phyloP scores from a whole-genome alignment of 345 rosid genomes.

The Alliaria petiolata region DNA sequence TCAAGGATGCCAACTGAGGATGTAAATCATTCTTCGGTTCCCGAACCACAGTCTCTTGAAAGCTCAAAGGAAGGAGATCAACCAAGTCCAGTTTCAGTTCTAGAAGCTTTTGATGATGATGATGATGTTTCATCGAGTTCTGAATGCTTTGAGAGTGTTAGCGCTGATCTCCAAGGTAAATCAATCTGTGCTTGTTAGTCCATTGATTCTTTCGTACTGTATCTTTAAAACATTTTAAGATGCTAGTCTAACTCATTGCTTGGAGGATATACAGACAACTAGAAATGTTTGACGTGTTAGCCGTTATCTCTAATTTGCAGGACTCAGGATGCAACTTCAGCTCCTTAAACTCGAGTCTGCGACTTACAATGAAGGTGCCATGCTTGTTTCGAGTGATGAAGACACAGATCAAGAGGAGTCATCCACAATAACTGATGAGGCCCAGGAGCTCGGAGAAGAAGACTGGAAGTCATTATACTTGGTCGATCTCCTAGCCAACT shows the following conservation, averaged over 20 bases:
- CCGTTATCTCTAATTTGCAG: slow-evolving; percentile 28
- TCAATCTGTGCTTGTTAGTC: neutral
- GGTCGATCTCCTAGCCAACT: slow-evolving; percentile 41
- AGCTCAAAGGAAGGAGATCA: slow-evolving; percentile 79
- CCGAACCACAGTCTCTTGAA: slow-evolving; percentile 49
- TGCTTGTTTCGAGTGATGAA: slow-evolving; percentile 67
- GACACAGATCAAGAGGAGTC: slow-evolving; percentile 45
- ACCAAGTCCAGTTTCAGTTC: slow-evolving; percentile 93
- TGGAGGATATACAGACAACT: neutral
- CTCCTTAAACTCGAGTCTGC: slow-evolving; percentile 79
- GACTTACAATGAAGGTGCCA: slow-evolving; percentile 56
- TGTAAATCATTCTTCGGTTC: slow-evolving; percentile 36
- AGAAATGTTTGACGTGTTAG: neutral
- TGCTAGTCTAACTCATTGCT: neutral
- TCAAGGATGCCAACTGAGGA: slow-evolving; percentile 34
- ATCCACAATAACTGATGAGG: slow-evolving; percentile 31
- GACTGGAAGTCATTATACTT: slow-evolving; percentile 55
- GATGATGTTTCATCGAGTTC: slow-evolving; percentile 74
- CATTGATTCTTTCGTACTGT: neutral
- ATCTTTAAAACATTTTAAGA: too few relatives aligned
- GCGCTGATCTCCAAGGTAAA: slow-evolving; percentile 89
- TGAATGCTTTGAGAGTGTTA: slow-evolving; percentile 91
- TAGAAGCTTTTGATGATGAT: slow-evolving; percentile 81
- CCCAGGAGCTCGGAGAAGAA: slow-evolving; percentile 28
- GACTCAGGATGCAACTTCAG: slow-evolving; percentile 92